A percentile compares a stretch with the other conserved stretches of the same genome.
phyloP scores from a whole-genome alignment of 345 rosid species.

The Fremontodendron californicum region DNA sequence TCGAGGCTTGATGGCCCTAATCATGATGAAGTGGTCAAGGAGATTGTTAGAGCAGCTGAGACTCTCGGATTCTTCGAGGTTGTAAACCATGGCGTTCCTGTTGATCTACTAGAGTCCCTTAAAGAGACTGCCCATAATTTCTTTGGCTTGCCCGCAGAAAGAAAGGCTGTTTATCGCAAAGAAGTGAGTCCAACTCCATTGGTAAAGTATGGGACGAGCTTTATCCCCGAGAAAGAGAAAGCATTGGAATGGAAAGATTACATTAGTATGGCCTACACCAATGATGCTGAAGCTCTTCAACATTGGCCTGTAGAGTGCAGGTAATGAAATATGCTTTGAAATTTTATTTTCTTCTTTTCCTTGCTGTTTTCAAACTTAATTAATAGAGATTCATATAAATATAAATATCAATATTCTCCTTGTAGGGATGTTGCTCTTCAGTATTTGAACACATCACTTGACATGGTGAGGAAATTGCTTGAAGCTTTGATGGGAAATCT shows the following conservation, averaged over 20 bases:
- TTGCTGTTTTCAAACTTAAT: not conserved
- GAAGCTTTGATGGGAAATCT: too few species aligned
- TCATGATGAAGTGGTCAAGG: not conserved
- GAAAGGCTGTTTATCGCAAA: slow-evolving; percentile 37
- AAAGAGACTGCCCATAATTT: slow-evolving; percentile 42
- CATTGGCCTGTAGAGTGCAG: not conserved
- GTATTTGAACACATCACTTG: too few species aligned
- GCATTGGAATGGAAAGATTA: slow-evolving; percentile 26
- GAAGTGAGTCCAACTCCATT: slow-evolving; percentile 46
- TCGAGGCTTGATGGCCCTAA: not conserved
- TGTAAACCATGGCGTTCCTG: slow-evolving; percentile 32
- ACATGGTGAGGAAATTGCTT: too few species aligned
- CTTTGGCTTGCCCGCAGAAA: slow-evolving; percentile 37
- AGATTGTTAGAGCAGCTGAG: not conserved
- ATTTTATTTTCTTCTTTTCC: not conserved
- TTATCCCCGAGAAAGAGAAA: slow-evolving; percentile 52
- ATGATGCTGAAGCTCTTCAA: not conserved
- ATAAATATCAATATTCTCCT: not conserved
- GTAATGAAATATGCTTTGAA: not conserved
- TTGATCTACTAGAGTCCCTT: slow-evolving; percentile 39
- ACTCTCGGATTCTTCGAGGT: slow-evolving; percentile 2
- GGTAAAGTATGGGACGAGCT: slow-evolving; percentile 55
- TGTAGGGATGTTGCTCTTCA: not conserved
- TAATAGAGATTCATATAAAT: not conserved
- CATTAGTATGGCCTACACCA: not conserved